Base-by-base conservation (phyloP, 352 stramenopile genomes). In the Phytophthora lateralis region DNA sequence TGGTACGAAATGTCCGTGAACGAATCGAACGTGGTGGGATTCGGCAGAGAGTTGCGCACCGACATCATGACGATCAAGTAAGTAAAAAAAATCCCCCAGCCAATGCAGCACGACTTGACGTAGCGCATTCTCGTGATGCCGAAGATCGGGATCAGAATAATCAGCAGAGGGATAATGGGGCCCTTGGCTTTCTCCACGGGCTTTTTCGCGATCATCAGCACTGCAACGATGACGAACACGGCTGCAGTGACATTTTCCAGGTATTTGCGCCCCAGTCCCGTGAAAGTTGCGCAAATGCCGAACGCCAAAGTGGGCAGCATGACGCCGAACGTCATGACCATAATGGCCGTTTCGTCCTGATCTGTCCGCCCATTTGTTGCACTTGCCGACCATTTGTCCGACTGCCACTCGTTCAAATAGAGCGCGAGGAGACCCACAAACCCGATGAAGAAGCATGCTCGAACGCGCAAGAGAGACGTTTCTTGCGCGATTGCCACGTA, bases 111-210 rank as follows among this genome's bases (percentile, higher is more conserved):
- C 50, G 78, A 88, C 59, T 87, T 85, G 21, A 90, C 68, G 47
- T 87, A 93, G 26, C 84, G 80, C 84, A 93, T 93, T 45, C 84
- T 59, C 26, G 84, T 93, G 63, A 93, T 93, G n/a, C 84, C 84
- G 44, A 90, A 93, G 58, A 93, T 88, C 30, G 84, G 84, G 18
- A 93, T 90, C n/a, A 93, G 54, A 26, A 93, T 54, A 46, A 93
- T 88, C n/a, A 93, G 65, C 64, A 93, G 63, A 41, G 84, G 84
- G 24, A 93, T 88, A 3, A 93, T 63, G 12, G 84, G 81, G 1
- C 81, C 82, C 38, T 76, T 86, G 35, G 68, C 66, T 32, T 90
- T 87, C 35, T 90, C 79, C 18, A 93, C 68, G 6, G 82, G 81
- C 60, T 93, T 93, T 71, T 93, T 91, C 52, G 76, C 76, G 56